phyloP scores from a whole-genome alignment of 306 rosid genomes.

The Corylus avellana region DNA sequence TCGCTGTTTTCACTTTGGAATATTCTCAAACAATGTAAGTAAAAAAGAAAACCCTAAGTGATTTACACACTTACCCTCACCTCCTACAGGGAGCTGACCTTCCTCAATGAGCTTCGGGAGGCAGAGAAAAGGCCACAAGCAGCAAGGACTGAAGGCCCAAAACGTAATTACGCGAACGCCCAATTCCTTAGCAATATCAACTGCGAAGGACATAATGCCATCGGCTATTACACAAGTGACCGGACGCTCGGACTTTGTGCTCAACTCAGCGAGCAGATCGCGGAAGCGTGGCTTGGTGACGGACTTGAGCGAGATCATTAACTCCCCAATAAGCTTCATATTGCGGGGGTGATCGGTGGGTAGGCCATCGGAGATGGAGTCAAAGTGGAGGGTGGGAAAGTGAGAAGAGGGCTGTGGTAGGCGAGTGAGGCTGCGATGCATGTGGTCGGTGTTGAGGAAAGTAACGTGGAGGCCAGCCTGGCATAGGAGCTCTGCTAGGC shows the following conservation, averaged over 20 bases:
- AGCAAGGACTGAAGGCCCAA: neutral
- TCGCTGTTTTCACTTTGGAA: too few relatives aligned
- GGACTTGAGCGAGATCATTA: neutral
- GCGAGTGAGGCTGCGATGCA: constrained; percentile 4
- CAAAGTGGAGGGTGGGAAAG: constrained; percentile 25
- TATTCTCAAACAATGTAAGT: too few relatives aligned
- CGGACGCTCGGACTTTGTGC: neutral
- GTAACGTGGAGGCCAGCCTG: constrained; percentile 21
- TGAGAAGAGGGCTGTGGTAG: neutral
- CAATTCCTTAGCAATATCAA: neutral
- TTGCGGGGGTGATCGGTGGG: neutral
- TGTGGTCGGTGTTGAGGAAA: constrained; percentile 18
- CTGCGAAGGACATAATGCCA: neutral
- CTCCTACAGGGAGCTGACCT: neutral
- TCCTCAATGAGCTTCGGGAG: neutral
- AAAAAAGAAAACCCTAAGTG: too few relatives aligned
- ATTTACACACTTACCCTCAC: neutral
- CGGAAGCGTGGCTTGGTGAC: neutral
- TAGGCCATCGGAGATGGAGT: constrained; percentile 21
- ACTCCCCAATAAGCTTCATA: too few relatives aligned
- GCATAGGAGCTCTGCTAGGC: constrained; percentile 18
- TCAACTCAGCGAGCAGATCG: neutral
- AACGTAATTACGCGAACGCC: neutral
- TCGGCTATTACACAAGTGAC: neutral
- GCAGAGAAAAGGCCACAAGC: neutral